Percentiles rank a stretch among this genome's conserved stretches.
phyloP scores from a whole-genome alignment of 257 asterid genomes.

The Ophiorrhiza pumila region DNA sequence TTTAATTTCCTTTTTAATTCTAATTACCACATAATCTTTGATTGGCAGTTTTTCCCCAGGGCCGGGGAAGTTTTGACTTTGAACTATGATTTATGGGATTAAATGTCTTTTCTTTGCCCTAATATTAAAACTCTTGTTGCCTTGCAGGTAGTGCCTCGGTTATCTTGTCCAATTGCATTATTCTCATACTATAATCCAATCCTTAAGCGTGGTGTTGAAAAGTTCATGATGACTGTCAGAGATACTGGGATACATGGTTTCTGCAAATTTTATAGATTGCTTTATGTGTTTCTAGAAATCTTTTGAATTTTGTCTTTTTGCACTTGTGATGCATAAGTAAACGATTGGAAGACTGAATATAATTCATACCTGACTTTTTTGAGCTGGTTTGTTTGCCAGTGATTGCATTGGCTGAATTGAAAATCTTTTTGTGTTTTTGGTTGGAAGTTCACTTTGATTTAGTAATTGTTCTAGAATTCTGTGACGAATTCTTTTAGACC shows the following conservation, averaged over 20 bases:
- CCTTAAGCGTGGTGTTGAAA: constrained; percentile 74
- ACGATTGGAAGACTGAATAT: neutral
- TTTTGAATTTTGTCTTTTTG: neutral
- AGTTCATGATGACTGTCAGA: constrained; percentile 70
- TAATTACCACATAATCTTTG: neutral
- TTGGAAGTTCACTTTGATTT: neutral
- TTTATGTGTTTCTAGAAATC: neutral
- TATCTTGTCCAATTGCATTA: constrained; percentile 79
- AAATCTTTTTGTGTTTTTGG: neutral
- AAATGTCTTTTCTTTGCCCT: constrained; percentile 3
- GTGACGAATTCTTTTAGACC: neutral
- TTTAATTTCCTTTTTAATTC: too few species aligned
- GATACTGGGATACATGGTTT: constrained; percentile 81
- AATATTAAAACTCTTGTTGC: constrained; percentile 4
- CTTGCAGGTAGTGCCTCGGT: constrained; percentile 67
- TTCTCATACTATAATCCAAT: constrained; percentile 90
- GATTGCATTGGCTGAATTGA: neutral
- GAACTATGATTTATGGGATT: neutral
- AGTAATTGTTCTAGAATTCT: neutral
- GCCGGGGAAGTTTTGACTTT: neutral
- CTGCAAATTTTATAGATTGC: neutral
- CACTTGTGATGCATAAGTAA: neutral
- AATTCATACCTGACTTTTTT: neutral
- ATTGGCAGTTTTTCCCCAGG: neutral
- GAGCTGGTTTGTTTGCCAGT: neutral